Evolutionary conservation across 805 yeast species (phyloP).

Genomic region (Scheffersomyces amazonensis): DNA sequence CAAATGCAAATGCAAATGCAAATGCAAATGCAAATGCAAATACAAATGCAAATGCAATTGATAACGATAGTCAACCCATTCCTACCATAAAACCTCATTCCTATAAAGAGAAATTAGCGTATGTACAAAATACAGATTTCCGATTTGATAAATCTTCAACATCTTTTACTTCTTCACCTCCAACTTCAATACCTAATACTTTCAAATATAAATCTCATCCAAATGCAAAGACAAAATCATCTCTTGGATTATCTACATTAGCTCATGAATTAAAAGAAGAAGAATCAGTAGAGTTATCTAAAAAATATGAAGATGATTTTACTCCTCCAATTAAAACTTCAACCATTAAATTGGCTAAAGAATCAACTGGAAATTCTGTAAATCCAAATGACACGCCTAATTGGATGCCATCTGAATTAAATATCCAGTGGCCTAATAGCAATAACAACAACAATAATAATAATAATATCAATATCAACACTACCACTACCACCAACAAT

Average conservation of each 20-base stretch:
- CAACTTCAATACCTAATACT: constrained; percentile 39
- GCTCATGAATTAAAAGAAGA: not conserved
- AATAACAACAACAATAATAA: not conserved
- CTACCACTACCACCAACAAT: too few species aligned
- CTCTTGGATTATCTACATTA: constrained; percentile 15
- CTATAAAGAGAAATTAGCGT: constrained; percentile 32
- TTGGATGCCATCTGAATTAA: constrained; percentile 42
- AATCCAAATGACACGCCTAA: constrained; percentile 25
- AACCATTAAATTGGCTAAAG: constrained; percentile 10
- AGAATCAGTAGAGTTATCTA: not conserved
- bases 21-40: too few species aligned
- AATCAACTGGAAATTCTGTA: constrained; percentile 3
- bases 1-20: not conserved
- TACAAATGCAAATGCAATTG: not conserved
- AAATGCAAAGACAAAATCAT: constrained; percentile 37
- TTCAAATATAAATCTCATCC: constrained; percentile 45
- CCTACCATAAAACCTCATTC: constrained; percentile 1
- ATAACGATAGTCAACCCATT: not conserved
- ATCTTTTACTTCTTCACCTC: constrained; percentile 8
- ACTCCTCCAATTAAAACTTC: constrained; percentile 21
- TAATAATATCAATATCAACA: constrained; percentile 1
- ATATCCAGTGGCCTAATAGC: constrained; percentile 26
- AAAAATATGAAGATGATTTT: not conserved
- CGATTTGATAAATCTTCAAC: constrained; percentile 14
- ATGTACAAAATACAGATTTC: constrained; percentile 31